Evolutionary conservation across 352 stramenopile species (phyloP).

Genomic region (Pythium dissotocum): DNA sequence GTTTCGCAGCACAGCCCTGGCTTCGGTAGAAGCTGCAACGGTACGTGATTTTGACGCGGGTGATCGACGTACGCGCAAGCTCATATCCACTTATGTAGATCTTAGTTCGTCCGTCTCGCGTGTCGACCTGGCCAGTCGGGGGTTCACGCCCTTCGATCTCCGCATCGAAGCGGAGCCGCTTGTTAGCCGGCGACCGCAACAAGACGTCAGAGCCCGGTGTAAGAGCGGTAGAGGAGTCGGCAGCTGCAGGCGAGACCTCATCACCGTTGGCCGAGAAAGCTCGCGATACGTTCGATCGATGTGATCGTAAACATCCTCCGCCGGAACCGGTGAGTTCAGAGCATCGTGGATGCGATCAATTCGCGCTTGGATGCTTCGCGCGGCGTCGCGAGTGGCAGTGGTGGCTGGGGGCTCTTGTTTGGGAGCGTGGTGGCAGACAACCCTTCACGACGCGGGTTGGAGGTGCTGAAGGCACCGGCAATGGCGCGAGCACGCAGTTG

Average conservation of each 20-base stretch:
- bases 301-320: neutral
- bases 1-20: neutral
- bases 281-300: neutral
- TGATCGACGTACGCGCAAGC: neutral
- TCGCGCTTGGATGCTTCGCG: no score
- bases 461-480: no score
- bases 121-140: neutral
- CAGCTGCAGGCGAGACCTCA: neutral
- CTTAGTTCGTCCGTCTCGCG: neutral
- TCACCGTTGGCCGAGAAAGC: neutral
- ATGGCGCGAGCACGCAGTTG: neutral
- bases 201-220: no score
- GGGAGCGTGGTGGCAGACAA: no score
- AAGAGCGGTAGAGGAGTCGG: neutral
- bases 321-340: no score
- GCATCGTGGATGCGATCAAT: no score
- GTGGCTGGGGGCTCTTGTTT: no score
- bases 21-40: constrained; percentile 4
- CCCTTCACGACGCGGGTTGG: no score
- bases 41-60: constrained; percentile 4
- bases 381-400: no score
- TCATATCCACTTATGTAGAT: constrained; percentile 6
- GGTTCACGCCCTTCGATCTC: neutral
- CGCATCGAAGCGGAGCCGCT: neutral
- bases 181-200: neutral